A percentile compares a stretch with the other conserved stretches of the same genome.
phyloP scores from a whole-genome alignment of 2,329 filamentous ascomycete species.

The Epichloe brachyelytri region DNA sequence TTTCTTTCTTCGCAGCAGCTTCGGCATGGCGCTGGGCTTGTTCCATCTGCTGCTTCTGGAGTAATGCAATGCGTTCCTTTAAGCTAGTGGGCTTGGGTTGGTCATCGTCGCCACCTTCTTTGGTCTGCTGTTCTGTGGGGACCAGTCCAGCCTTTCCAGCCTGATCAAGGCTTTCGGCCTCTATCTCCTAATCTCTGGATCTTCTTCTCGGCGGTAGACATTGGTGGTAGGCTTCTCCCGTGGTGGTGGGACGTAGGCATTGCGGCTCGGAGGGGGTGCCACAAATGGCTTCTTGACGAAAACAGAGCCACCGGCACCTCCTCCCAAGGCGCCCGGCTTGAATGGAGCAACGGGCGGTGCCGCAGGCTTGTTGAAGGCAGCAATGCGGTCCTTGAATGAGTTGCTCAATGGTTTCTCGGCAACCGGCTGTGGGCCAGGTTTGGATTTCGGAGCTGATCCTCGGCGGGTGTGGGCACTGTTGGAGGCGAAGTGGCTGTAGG shows the following conservation, averaged over 20 bases:
- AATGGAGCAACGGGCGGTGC: conserved; percentile 82
- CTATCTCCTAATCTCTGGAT: conserved; percentile 57
- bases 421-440: conserved; percentile 48
- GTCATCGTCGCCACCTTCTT: conserved; percentile 52
- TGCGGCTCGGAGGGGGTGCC: conserved; percentile 86
- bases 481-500: conserved; percentile 9
- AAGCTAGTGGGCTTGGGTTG: conserved; percentile 84
- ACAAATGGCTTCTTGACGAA: conserved; percentile 98
- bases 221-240: conserved; percentile 59
- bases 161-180: conserved; percentile 51
- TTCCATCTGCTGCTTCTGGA: conserved; percentile 90
- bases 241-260: conserved; percentile 73
- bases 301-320: conserved; percentile 38
- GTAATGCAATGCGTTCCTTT: conserved; percentile 86
- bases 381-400: conserved; percentile 90
- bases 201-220: conserved; percentile 77
- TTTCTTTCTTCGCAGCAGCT: conserved; percentile 68
- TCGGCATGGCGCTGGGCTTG: conserved; percentile 75
- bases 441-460: conserved; percentile 21
- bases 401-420: conserved; percentile 60
- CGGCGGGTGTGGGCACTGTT: conserved; percentile 24
- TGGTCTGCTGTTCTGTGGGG: conserved; percentile 24
- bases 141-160: conserved; percentile 55
- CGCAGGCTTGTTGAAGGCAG: conserved; percentile 86
- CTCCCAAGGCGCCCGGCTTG: conserved; percentile 56